Percentiles rank a stretch among this genome's conserved stretches.
phyloP scores from a whole-genome alignment of 176 grass and related monocot genomes.

The bread wheat (Triticum aestivum) region DNA sequence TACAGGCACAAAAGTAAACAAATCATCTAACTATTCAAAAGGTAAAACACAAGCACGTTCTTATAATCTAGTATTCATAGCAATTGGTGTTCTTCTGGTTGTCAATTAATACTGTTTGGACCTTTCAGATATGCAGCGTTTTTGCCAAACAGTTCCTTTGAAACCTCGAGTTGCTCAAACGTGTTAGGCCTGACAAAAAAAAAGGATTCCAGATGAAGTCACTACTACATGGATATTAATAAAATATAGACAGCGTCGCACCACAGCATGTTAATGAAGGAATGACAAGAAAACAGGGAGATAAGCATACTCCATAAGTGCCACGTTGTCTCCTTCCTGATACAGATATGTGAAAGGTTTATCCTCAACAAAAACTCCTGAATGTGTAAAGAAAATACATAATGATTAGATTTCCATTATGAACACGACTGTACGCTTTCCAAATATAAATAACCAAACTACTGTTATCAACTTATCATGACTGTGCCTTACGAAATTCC shows the following conservation, averaged over 20 bases:
- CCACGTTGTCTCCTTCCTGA: constrained; percentile 75
- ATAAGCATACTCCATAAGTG: constrained; percentile 90
- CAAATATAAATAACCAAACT: not conserved
- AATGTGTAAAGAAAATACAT: constrained; percentile 11
- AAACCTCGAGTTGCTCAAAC: constrained; percentile 95
- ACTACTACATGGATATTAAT: not conserved
- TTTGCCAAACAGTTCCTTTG: constrained; percentile 92
- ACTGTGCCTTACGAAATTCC: not conserved
- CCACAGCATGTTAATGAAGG: not conserved
- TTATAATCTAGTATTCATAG: constrained; percentile 16
- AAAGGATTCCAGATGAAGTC: constrained; percentile 10
- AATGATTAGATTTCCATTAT: constrained; percentile 5
- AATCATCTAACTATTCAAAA: constrained; percentile 2
- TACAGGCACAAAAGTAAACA: not conserved
- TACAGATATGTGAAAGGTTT: constrained; percentile 91
- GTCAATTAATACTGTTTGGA: constrained; percentile 7
- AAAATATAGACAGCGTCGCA: not conserved
- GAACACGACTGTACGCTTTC: not conserved
- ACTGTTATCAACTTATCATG: not conserved
- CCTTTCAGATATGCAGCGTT: constrained; percentile 80
- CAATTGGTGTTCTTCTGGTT: not conserved
- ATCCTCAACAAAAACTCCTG: constrained; percentile 97
- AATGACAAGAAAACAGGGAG: constrained; percentile 30
- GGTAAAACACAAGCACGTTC: not conserved
- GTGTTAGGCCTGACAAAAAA: constrained; percentile 68